Conservation (phyloP, 306 rosid species). For the Malus sylvestris region DNA sequence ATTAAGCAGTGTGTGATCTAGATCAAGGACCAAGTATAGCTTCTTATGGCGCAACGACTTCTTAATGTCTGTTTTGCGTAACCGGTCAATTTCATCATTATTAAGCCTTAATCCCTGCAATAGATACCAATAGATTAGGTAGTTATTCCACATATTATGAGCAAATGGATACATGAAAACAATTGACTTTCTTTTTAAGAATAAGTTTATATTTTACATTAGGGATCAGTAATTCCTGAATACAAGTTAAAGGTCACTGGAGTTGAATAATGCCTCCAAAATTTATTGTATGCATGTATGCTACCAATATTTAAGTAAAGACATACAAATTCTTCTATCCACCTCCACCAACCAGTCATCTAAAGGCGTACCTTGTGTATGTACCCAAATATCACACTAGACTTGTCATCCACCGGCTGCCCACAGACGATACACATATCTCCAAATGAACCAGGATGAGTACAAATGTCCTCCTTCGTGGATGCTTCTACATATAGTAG, state of each 20-base stretch:
- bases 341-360: too few species aligned
- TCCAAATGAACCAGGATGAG: slow-evolving; percentile 80
- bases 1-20: slow-evolving; percentile 80
- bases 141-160: background rate
- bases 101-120: slow-evolving; percentile 74
- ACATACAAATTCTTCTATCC: background rate
- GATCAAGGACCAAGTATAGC: slow-evolving; percentile 79
- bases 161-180: background rate
- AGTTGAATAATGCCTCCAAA: background rate
- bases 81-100: slow-evolving; percentile 61
- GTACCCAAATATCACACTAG: slow-evolving; percentile 77
- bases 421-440: slow-evolving; percentile 72
- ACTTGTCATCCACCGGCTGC: slow-evolving; percentile 51
- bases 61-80: slow-evolving; percentile 63
- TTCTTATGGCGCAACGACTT: slow-evolving; percentile 43
- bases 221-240: background rate
- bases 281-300: background rate
- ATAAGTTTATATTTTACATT: background rate
- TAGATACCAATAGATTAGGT: background rate
- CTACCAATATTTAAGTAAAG: background rate
- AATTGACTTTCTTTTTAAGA: too few species aligned
- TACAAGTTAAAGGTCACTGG: background rate
- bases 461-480: slow-evolving; percentile 31
- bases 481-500: slow-evolving; percentile 39
- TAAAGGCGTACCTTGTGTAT: slow-evolving; percentile 58